Evolutionary conservation across 345 rosid species (phyloP), one percentile per base, ranked within the genome.

Genomic region (Aquilaria sinensis): DNA sequence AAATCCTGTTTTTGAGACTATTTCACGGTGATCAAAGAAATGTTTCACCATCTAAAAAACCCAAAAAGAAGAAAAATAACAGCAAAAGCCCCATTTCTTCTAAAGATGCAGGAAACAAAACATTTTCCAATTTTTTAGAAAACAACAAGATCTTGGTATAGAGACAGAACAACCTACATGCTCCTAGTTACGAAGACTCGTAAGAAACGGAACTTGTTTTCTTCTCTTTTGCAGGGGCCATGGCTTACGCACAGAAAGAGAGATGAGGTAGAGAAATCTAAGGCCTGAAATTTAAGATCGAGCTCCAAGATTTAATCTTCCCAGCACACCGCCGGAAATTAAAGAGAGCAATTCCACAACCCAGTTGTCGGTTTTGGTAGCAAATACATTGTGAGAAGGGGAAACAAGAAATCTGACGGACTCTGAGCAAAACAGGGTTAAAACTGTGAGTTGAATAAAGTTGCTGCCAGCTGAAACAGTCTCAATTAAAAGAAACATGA

Each of bases 241-340:
- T 23, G 23, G 23, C 23, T 23, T 23, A 23, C 23, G 23, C 23
- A 23, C 23, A 23, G 23, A 23, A 23, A 23, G 23, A 23, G 23
- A 23, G 23, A 23, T 23, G 23, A 23, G 23, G 23, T 23, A 23
- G 23, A 3, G 32, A 60, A 12, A 61, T 6, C 2, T 30, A 33
- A 32, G 4, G 33, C 47, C 32, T n/a, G 53, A 57, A 71, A 62
- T 62, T 4, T 58, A 12, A 48, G 55, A 59, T 54, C 48, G 56
- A 46, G 54, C 64, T 65, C 49, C 11, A 43, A 43, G 51, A 16
- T 70, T 59, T 70, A 57, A 75, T 76, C 79, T 71, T 64, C 47
- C 57, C 51, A 10, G 34, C 31, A 56, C 63, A 63, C 43, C 45
- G 69, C 53, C 67, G 73, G 41, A 57, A 59, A 30, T 51, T 41